Evolutionary conservation across 768 basidiomycete species (phyloP).

Genomic region (Tricholoma sp.): DNA sequence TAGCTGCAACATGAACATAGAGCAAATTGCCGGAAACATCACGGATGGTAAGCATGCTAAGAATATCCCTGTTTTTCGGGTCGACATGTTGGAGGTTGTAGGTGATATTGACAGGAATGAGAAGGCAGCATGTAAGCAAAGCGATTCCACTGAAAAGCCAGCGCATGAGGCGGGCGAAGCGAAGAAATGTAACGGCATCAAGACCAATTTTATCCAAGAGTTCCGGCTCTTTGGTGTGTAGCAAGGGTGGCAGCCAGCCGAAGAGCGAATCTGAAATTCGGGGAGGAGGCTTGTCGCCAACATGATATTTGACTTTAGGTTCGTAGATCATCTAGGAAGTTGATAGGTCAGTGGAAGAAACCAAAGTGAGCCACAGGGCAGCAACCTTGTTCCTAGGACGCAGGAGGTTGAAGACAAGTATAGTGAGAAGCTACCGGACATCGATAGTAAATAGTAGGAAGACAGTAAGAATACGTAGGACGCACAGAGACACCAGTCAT

Average conservation of each 20-base stretch:
- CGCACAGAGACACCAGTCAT: slow-evolving; percentile 73
- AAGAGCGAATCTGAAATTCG: slow-evolving; percentile 78
- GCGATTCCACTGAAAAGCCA: slow-evolving; percentile 65
- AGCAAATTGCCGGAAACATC: slow-evolving; percentile 68
- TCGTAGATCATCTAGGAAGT: slow-evolving; percentile 73
- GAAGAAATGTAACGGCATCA: slow-evolving; percentile 89
- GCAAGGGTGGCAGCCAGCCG: slow-evolving; percentile 86
- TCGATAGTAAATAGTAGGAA: slow-evolving; percentile 6
- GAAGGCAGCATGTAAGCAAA: slow-evolving; percentile 58
- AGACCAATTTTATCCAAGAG: slow-evolving; percentile 85
- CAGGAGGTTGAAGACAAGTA: slow-evolving; percentile 74
- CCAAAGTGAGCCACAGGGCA: slow-evolving; percentile 2
- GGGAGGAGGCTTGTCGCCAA: slow-evolving; percentile 71
- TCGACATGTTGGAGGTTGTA: slow-evolving; percentile 75
- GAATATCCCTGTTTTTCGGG: slow-evolving; percentile 45
- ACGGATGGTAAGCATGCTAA: slow-evolving; percentile 83
- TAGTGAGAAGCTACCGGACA: slow-evolving; percentile 48
- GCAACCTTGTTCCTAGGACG: slow-evolving; percentile 85
- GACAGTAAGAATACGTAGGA: slow-evolving; percentile 5
- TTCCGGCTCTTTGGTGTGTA: slow-evolving; percentile 83
- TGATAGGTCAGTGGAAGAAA: slow-evolving; percentile 5
- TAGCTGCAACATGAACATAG: slow-evolving; percentile 79
- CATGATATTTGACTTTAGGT: slow-evolving; percentile 90
- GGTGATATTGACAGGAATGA: slow-evolving; percentile 82
- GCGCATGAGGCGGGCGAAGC: slow-evolving; percentile 85